Conservation (phyloP, 768 basidiomycete genomes). For the Pulveroboletus sp. region DNA sequence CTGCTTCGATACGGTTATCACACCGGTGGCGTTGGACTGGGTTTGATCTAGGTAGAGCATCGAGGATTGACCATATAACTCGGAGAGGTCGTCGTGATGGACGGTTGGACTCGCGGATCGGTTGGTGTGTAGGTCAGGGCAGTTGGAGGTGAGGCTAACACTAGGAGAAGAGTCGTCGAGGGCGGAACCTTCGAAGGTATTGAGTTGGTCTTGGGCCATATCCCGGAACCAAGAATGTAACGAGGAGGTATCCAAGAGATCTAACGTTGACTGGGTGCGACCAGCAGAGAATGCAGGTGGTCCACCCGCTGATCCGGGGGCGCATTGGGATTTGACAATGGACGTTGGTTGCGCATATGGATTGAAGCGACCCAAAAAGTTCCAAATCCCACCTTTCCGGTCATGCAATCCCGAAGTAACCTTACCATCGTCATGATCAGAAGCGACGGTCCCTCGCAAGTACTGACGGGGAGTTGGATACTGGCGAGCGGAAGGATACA, state of each 20-base stretch:
- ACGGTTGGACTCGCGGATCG: slow-evolving; percentile 62
- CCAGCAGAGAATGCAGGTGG: no score
- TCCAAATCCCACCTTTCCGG: background rate
- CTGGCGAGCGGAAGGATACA: background rate
- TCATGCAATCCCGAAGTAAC: background rate
- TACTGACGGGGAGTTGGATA: background rate
- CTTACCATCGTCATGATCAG: no score
- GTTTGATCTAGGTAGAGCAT: slow-evolving; percentile 21
- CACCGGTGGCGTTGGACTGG: slow-evolving; percentile 1
- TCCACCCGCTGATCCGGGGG: no score
- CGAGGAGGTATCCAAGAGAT: no score
- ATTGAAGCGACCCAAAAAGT: background rate
- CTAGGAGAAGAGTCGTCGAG: slow-evolving; percentile 35
- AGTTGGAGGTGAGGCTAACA: slow-evolving; percentile 33
- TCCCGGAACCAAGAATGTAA: slow-evolving; percentile 56
- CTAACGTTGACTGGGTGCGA: no score
- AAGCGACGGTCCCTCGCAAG: background rate
- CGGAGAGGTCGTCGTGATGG: slow-evolving; percentile 48
- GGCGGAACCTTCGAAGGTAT: slow-evolving; percentile 34
- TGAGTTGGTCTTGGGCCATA: slow-evolving; percentile 36
- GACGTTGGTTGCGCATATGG: background rate
- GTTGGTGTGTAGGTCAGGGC: slow-evolving; percentile 62
- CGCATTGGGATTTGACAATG: background rate
- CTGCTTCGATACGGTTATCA: slow-evolving; percentile 50
- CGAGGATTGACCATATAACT: slow-evolving; percentile 20